phyloP scores from a whole-genome alignment of 208 protist species.

The Acanthamoeba rhysodes region DNA sequence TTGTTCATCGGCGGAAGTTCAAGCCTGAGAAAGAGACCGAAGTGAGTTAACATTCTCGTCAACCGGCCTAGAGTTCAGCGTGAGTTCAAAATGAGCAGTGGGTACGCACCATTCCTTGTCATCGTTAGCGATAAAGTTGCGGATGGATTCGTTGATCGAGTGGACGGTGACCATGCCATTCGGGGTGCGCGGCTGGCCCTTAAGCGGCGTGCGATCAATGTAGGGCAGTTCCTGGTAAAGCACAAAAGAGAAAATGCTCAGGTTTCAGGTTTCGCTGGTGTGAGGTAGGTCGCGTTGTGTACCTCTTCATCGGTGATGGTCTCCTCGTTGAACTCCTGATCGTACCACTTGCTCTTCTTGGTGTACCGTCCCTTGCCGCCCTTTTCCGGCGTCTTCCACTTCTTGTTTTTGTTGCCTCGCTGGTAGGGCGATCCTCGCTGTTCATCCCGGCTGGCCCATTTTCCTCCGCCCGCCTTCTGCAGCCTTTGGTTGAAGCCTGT shows the following conservation, averaged over 20 bases:
- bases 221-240: not conserved
- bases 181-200: conserved; percentile 3
- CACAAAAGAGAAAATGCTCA: not conserved
- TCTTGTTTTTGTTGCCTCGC: not conserved
- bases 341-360: conserved; percentile 31
- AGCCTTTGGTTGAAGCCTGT: conserved; percentile 44
- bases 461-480: not conserved
- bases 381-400: not conserved
- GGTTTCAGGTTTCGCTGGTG: not conserved
- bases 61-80: not conserved
- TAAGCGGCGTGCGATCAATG: conserved; percentile 8
- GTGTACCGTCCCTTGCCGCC: not conserved
- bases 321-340: conserved; percentile 42
- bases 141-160: conserved; percentile 23
- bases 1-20: conserved; percentile 44
- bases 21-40: not conserved
- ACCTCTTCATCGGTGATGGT: conserved; percentile 51
- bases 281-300: not conserved
- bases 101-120: conserved; percentile 36
- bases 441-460: not conserved
- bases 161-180: conserved; percentile 28
- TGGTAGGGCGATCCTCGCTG: not conserved
- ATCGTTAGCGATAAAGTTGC: conserved; percentile 44
- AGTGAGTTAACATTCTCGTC: not conserved
- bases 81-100: not conserved